Percentiles rank a stretch among this genome's conserved stretches.
These are phyloP conservation scores for Ustilago xerochloae DNA, from an alignment of 1,284 basidiomycete species.

Conservation along the genomic window DNA sequence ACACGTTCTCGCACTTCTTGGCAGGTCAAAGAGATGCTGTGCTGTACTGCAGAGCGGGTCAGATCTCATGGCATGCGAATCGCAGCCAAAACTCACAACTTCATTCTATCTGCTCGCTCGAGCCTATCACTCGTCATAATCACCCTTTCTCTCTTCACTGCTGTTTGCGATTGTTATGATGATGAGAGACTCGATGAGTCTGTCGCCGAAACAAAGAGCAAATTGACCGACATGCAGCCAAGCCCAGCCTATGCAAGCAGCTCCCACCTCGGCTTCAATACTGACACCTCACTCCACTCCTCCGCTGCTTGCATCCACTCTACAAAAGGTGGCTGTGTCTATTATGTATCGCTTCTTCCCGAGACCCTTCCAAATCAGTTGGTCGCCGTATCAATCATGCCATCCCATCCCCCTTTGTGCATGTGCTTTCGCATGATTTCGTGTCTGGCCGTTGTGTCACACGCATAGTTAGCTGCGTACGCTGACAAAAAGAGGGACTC, in stretches of 20 bases:
- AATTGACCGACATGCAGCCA: constrained; percentile 2
- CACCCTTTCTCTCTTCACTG: neutral
- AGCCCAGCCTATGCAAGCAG: neutral
- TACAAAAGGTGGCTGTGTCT: neutral
- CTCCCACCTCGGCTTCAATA: neutral
- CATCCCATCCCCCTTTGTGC: neutral
- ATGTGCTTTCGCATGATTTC: too few relatives aligned
- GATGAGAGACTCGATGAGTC: too few relatives aligned
- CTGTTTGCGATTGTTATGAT: too few relatives aligned
- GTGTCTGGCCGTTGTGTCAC: too few relatives aligned
- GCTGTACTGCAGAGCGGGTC: neutral
- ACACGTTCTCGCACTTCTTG: neutral
- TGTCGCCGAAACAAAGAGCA: neutral
- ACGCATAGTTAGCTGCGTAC: neutral
- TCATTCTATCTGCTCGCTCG: too few relatives aligned
- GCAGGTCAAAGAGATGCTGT: neutral
- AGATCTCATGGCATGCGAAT: neutral
- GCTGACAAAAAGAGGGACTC: too few relatives aligned
- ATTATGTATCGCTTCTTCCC: neutral
- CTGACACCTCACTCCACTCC: neutral
- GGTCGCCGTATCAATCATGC: too few relatives aligned
- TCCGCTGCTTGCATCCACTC: neutral
- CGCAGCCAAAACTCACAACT: too few relatives aligned
- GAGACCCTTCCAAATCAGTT: too few relatives aligned
- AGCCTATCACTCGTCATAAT: neutral